phyloP scores from a whole-genome alignment of 1,139 yeast genomes.

The Magnusiomyces paraingens region DNA sequence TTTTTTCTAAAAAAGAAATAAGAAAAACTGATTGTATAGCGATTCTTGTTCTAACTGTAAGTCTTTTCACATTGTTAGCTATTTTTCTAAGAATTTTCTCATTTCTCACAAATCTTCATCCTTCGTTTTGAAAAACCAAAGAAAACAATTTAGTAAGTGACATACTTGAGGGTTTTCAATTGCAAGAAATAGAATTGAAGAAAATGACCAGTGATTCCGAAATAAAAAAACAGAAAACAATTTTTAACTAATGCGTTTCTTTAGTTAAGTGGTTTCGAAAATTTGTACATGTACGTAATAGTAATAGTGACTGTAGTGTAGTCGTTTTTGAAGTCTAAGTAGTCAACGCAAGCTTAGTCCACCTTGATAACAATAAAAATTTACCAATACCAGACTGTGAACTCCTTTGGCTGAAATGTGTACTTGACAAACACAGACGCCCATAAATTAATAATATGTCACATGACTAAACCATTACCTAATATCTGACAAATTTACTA shows the following conservation, averaged over 20 bases:
- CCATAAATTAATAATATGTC: neutral
- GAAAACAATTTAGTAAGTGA: neutral
- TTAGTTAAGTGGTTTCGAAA: no score
- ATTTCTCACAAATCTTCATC: no score
- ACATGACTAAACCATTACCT: neutral
- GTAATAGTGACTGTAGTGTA: no score
- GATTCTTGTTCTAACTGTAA: neutral
- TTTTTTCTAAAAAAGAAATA: neutral
- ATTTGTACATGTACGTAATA: no score
- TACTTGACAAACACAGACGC: neutral
- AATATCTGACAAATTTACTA: neutral
- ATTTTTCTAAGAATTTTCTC: no score
- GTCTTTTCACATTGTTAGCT: neutral
- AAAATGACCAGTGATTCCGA: no score
- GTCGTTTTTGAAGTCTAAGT: no score
- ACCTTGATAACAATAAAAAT: neutral
- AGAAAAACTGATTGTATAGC: no score
- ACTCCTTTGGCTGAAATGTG: slow-evolving; percentile 4
- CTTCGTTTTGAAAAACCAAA: no score
- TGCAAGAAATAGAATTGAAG: neutral
- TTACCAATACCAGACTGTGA: neutral
- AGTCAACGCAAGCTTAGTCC: no score
- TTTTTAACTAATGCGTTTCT: no score
- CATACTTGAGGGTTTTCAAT: neutral
- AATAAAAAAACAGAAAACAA: no score